These are phyloP conservation scores for Stereocaulon alpinum DNA, from an alignment of 495 filamentous ascomycete species.

Conservation along the genomic window DNA sequence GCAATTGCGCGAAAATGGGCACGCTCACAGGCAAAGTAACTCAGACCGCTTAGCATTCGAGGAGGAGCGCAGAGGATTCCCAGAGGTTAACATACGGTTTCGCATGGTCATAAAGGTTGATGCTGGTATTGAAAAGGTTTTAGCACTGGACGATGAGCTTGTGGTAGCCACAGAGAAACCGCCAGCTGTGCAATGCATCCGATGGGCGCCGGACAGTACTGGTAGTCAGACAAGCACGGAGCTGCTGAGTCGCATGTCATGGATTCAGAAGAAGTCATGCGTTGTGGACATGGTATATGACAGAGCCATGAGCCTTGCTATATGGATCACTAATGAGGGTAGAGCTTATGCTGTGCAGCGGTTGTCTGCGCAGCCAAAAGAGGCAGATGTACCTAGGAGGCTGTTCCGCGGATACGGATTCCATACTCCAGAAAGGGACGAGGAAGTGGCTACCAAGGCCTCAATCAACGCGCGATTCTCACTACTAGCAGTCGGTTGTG, in stretches of 20 bases:
- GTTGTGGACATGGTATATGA: constrained; percentile 89
- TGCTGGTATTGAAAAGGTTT: constrained; percentile 77
- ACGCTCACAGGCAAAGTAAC: constrained; percentile 60
- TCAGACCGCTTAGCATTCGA: constrained; percentile 45
- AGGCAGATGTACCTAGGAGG: constrained; percentile 31
- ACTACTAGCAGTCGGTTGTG: constrained; percentile 76
- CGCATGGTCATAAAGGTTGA: constrained; percentile 98
- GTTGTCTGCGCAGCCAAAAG: constrained; percentile 22
- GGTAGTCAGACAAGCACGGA: constrained; percentile 86
- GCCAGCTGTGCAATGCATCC: constrained; percentile 88
- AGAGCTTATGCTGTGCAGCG: constrained; percentile 89
- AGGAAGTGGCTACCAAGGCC: constrained; percentile 56
- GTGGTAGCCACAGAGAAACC: constrained; percentile 90
- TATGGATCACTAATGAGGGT: constrained; percentile 88
- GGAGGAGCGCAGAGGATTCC: constrained; percentile 65
- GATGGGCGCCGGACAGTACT: constrained; percentile 75
- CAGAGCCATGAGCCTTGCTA: constrained; percentile 89
- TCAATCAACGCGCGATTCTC: constrained; percentile 93
- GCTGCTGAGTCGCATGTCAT: constrained; percentile 74
- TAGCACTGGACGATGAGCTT: constrained; percentile 87
- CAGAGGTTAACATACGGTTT: constrained; percentile 81
- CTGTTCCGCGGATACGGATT: constrained; percentile 89
- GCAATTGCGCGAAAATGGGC: constrained; percentile 60
- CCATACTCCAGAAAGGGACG: constrained; percentile 53
- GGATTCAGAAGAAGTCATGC: constrained; percentile 64